Evolutionary conservation across 495 filamentous ascomycete species (phyloP), one percentile per base, ranked within the genome.

Genomic region (Lophiostoma macrostomum): DNA sequence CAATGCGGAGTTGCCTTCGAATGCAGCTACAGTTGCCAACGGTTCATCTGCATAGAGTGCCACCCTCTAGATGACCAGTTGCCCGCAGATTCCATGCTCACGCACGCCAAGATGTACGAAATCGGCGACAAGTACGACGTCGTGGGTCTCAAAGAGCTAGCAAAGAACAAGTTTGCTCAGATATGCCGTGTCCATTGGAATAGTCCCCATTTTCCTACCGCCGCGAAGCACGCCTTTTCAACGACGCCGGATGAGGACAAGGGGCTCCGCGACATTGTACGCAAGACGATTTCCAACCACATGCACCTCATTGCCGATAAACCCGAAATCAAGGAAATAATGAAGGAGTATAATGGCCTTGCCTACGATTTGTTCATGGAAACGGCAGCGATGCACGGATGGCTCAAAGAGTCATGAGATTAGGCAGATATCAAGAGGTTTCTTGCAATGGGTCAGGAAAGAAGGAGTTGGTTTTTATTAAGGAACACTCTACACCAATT

Each of bases 121-220:
- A 28, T 50, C n/a, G 46, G 16, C 7, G 49, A 52, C 11, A 42
- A 52, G 19, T 52, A 52, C 27, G 8, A 29, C n/a, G 16, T 52
- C 18, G 14, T 4, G 18, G 37, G 38, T 4, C 19, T 52, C 5
- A 52, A 52, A 24, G 38, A 35, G 10, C 11, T 32, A 8, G 38
- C 39, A 8, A 8, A 16, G 14, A 19, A 28, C 13, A 52, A 52
- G 20, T 46, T 52, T n/a, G n/a, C n/a, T n/a, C n/a, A n/a, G n/a
- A n/a, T n/a, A n/a, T n/a, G n/a, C n/a, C n/a, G n/a, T n/a, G n/a
- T n/a, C n/a, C n/a, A n/a, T n/a, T 32, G 29, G 29, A 32, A 32
- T 32, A 32, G n/a, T n/a, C 7, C 29, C 7, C 7, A 7, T n/a
- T 32, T 32, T 32, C 29, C 29, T 7, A 32, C n/a, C n/a, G 29